These are phyloP conservation scores for Rhizopus delemar DNA, from an alignment of 371 early-diverging fungal species.

Conservation along the genomic window DNA sequence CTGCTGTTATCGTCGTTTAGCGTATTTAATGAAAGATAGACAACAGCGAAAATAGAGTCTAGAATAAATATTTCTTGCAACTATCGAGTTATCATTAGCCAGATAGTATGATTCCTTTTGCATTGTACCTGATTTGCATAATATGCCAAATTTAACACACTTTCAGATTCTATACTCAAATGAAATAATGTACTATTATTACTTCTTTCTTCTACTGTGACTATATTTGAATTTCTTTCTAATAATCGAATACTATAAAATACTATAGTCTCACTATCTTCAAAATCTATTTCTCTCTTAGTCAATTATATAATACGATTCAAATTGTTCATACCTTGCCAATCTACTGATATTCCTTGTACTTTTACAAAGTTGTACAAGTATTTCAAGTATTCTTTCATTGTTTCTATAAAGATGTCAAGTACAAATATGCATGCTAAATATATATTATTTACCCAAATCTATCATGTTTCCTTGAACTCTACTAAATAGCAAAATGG, in stretches of 20 bases:
- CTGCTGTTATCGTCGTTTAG: slow-evolving; percentile 1
- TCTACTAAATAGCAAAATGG: slow-evolving; percentile 31
- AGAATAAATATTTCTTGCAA: slow-evolving; percentile 29
- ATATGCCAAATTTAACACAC: slow-evolving; percentile 31
- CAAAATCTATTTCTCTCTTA: slow-evolving; percentile 15
- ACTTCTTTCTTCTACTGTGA: slow-evolving; percentile 23
- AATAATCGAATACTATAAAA: slow-evolving; percentile 30
- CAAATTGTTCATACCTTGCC: slow-evolving; percentile 28
- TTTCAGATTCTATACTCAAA: slow-evolving; percentile 24
- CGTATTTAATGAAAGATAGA: slow-evolving; percentile 28
- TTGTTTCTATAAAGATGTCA: slow-evolving; percentile 8
- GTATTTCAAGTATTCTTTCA: slow-evolving; percentile 22
- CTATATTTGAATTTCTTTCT: slow-evolving; percentile 26
- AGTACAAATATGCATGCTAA: neutral
- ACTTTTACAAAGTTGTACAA: slow-evolving; percentile 5
- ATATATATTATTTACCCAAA: slow-evolving; percentile 16
- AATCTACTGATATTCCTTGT: slow-evolving; percentile 26
- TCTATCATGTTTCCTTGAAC: slow-evolving; percentile 23
- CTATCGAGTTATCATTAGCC: slow-evolving; percentile 10
- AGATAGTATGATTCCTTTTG: neutral
- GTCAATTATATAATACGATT: neutral
- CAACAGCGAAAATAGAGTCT: slow-evolving; percentile 30
- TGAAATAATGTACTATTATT: slow-evolving; percentile 16
- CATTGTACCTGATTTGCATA: slow-evolving; percentile 34
- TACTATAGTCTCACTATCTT: slow-evolving; percentile 28